Conservation (phyloP, 208 protist species). For the Leptomonas seymouri region DNA sequence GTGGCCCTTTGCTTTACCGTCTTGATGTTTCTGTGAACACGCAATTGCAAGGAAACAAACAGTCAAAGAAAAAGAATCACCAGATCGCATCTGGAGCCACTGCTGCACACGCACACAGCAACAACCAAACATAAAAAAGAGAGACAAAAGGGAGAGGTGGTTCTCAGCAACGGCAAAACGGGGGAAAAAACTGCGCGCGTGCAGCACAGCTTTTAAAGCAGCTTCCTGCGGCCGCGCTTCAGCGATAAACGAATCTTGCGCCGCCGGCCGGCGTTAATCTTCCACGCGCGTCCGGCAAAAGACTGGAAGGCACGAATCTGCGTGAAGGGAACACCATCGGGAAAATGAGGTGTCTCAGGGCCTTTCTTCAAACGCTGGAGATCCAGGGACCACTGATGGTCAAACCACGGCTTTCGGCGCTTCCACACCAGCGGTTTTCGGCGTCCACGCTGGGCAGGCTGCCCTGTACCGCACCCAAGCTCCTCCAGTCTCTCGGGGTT, state of each 20-base stretch:
- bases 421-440: constrained; percentile 88
- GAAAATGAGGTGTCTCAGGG: constrained; percentile 83
- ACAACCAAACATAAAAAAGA: constrained; percentile 13
- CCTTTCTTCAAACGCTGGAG: constrained; percentile 82
- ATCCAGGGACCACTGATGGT: constrained; percentile 87
- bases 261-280: constrained; percentile 86
- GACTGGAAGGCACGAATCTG: constrained; percentile 88
- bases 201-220: constrained; percentile 51
- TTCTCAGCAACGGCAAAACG: too few relatives aligned
- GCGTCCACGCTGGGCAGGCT: constrained; percentile 81
- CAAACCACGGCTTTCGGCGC: constrained; percentile 91
- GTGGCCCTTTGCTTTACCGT: not conserved
- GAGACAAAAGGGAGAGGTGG: not conserved
- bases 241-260: constrained; percentile 88
- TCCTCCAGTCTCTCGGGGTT: constrained; percentile 51
- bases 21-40: not conserved
- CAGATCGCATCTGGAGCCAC: constrained; percentile 1
- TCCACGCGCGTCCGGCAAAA: constrained; percentile 83
- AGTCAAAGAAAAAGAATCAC: constrained; percentile 3
- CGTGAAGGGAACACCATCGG: constrained; percentile 86
- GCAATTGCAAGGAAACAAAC: not conserved
- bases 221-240: constrained; percentile 85
- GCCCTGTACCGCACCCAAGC: constrained; percentile 74
- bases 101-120: not conserved
- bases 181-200: not conserved